Percentiles rank a stretch among this genome's conserved stretches.
phyloP scores from a whole-genome alignment of 108 stramenopile genomes.

The Conticribra guillardii region DNA sequence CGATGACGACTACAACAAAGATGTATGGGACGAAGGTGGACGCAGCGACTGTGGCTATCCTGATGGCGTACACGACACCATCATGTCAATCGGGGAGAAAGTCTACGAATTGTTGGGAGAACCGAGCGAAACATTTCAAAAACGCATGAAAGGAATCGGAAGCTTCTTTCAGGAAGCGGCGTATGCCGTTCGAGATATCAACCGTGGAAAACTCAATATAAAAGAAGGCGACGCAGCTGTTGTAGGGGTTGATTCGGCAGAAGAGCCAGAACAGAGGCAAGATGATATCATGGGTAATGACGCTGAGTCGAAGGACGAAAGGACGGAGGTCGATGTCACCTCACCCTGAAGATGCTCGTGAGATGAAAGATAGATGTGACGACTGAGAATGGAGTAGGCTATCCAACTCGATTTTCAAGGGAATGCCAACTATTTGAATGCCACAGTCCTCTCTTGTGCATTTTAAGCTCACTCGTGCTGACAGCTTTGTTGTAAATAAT shows the following conservation, averaged over 20 bases:
- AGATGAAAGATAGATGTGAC: too few relatives aligned
- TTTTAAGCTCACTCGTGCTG: too few relatives aligned
- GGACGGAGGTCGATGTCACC: background rate
- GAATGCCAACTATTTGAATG: too few relatives aligned
- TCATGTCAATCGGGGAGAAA: slow-evolving; percentile 61
- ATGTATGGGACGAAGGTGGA: slow-evolving; percentile 63
- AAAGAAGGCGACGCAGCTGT: background rate
- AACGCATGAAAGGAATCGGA: slow-evolving; percentile 27
- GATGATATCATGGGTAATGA: background rate
- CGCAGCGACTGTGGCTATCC: slow-evolving; percentile 60
- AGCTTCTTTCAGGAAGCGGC: slow-evolving; percentile 34
- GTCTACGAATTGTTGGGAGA: slow-evolving; percentile 62
- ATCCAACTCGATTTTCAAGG: too few relatives aligned
- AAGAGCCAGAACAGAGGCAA: background rate
- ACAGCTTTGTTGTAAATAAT: too few relatives aligned
- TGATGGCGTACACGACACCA: slow-evolving; percentile 54
- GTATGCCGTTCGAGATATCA: slow-evolving; percentile 27
- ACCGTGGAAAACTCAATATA: slow-evolving; percentile 13
- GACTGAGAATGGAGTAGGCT: too few relatives aligned
- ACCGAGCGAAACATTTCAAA: slow-evolving; percentile 39
- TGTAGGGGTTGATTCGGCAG: background rate
- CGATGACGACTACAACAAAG: slow-evolving; percentile 33
- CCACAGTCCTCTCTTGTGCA: too few relatives aligned
- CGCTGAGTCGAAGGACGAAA: background rate
- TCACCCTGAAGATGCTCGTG: too few relatives aligned